These are phyloP conservation scores for Solanum chilense DNA, from an alignment of 257 asterid species.

Conservation along the genomic window DNA sequence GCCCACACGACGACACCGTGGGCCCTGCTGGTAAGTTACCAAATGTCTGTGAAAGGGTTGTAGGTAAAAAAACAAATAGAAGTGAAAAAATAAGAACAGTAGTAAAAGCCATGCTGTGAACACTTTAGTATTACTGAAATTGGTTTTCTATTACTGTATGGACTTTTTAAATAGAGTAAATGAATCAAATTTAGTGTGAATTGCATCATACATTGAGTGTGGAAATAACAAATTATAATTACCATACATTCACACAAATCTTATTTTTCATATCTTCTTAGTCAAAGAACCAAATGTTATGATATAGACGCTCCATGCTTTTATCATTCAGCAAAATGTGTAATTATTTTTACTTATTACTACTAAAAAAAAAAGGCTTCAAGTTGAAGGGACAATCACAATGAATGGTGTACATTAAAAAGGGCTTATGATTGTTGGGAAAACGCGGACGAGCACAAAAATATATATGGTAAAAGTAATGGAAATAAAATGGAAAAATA, in stretches of 20 bases:
- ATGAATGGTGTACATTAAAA: background rate
- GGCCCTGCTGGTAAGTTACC: slow-evolving; percentile 2
- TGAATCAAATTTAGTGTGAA: slow-evolving; percentile 27
- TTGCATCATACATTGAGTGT: slow-evolving; percentile 35
- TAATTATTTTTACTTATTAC: background rate
- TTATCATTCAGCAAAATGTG: background rate
- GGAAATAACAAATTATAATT: background rate
- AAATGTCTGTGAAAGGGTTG: slow-evolving; percentile 13
- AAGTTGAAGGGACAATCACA: background rate
- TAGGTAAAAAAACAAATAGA: background rate
- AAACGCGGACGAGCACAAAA: too few relatives aligned
- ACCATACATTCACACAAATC: slow-evolving; percentile 1
- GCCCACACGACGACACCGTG: slow-evolving; percentile 28
- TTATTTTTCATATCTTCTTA: background rate
- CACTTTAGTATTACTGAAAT: background rate
- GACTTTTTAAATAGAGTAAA: slow-evolving; percentile 1
- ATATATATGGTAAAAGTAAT: too few relatives aligned
- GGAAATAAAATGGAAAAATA: too few relatives aligned
- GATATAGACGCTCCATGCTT: background rate
- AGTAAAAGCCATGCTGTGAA: background rate
- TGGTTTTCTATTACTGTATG: background rate
- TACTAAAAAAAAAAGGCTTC: background rate
- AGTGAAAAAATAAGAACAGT: background rate
- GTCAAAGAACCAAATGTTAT: background rate
- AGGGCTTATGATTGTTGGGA: background rate